Evolutionary conservation across 2,329 filamentous ascomycete species (phyloP).

Genomic region (Colletotrichum melonis): DNA sequence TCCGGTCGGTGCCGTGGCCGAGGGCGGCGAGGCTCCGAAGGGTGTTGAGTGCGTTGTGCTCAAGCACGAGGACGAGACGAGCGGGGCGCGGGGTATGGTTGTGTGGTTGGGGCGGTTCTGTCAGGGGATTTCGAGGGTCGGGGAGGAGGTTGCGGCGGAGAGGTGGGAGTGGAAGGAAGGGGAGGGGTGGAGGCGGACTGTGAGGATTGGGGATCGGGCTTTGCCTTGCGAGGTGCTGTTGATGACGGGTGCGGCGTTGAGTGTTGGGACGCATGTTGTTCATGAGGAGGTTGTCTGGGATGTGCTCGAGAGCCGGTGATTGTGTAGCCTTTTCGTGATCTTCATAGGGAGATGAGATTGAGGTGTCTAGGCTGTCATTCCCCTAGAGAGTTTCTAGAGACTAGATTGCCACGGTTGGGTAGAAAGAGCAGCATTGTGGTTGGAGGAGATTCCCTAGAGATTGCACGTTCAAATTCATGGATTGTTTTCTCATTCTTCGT

Average conservation of each 20-base stretch:
- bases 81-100: conserved; percentile 58
- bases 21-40: conserved; percentile 10
- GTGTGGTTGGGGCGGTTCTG: conserved; percentile 64
- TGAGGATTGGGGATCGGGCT: conserved; percentile 46
- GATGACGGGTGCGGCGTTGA: conserved; percentile 30
- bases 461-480: too few relatives aligned
- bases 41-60: conserved; percentile 52
- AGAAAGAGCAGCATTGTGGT: too few relatives aligned
- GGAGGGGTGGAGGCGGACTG: conserved; percentile 49
- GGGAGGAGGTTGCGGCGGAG: conserved; percentile 59
- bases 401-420: too few relatives aligned
- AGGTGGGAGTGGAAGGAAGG: conserved; percentile 60
- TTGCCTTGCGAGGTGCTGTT: conserved; percentile 49
- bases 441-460: too few relatives aligned
- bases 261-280: conserved; percentile 38
- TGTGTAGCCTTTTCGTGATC: neutral
- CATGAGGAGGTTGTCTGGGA: conserved; percentile 45
- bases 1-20: conserved; percentile 30
- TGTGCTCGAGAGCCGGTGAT: conserved; percentile 45
- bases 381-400: too few relatives aligned
- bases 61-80: conserved; percentile 46
- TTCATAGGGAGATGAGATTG: neutral
- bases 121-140: conserved; percentile 66
- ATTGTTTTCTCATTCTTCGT: too few relatives aligned
- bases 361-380: neutral